Percentiles rank a stretch among this genome's conserved stretches.
Evolutionary conservation across 495 filamentous ascomycete genomes (phyloP).

Genomic region (Penicillium malachiteum): DNA sequence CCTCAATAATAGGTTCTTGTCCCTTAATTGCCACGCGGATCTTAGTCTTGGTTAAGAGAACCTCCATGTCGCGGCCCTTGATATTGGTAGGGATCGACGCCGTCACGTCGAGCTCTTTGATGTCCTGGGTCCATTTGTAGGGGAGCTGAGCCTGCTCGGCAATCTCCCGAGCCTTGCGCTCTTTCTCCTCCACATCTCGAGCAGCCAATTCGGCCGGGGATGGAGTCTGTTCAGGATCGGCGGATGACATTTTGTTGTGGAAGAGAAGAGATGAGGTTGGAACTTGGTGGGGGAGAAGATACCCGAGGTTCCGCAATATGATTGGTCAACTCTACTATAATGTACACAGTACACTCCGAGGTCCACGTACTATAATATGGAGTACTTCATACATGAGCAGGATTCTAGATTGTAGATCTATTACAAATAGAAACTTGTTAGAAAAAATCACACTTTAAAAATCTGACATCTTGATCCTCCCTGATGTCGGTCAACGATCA

Average conservation of each 20-base stretch:
- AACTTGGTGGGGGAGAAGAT: neutral
- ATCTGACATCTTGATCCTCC: neutral
- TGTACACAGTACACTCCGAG: no score
- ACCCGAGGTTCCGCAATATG: slow-evolving; percentile 2
- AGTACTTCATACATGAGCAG: no score
- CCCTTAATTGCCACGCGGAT: slow-evolving; percentile 86
- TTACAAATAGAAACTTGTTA: neutral
- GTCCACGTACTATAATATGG: no score
- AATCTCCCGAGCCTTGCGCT: slow-evolving; percentile 71
- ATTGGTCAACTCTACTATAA: neutral
- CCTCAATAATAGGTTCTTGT: slow-evolving; percentile 80
- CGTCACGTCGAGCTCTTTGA: slow-evolving; percentile 82
- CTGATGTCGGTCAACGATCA: neutral
- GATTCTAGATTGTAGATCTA: neutral
- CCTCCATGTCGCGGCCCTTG: slow-evolving; percentile 79
- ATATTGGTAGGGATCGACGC: slow-evolving; percentile 74
- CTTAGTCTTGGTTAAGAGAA: slow-evolving; percentile 76
- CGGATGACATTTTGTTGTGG: slow-evolving; percentile 21
- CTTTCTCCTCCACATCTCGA: slow-evolving; percentile 58
- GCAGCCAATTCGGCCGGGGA: slow-evolving; percentile 52
- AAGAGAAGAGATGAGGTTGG: slow-evolving; percentile 1
- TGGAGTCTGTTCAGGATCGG: slow-evolving; percentile 40
- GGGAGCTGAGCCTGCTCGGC: slow-evolving; percentile 89
- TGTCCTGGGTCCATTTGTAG: slow-evolving; percentile 98
- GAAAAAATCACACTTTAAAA: neutral